Percentiles rank a stretch among this genome's conserved stretches.
These are phyloP conservation scores for Globisporangium nodosum DNA, from an alignment of 352 stramenopile species.

Conservation along the genomic window DNA sequence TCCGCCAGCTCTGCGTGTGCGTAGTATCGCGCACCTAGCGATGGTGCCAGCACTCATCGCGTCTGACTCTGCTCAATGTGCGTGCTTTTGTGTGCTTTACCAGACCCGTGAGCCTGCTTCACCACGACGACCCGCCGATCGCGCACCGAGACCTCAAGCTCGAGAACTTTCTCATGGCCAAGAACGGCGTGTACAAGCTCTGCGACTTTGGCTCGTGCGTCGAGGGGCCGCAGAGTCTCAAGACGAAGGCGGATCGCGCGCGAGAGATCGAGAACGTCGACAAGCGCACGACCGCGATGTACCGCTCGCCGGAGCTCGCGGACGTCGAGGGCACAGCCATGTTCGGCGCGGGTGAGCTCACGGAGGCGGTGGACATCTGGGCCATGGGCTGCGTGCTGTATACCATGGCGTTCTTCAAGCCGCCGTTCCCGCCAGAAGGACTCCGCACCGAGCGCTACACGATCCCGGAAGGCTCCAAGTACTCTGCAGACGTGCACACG, in stretches of 20 bases:
- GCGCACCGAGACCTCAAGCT: constrained; percentile 97
- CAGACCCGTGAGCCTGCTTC: constrained; percentile 57
- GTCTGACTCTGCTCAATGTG: not conserved
- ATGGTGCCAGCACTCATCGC: too few relatives aligned
- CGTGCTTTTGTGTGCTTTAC: not conserved
- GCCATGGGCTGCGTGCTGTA: constrained; percentile 95
- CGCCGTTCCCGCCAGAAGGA: constrained; percentile 94
- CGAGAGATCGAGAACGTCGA: constrained; percentile 92
- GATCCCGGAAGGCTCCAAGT: constrained; percentile 87
- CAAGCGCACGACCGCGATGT: constrained; percentile 97
- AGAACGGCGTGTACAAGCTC: constrained; percentile 91
- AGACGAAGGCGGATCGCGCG: constrained; percentile 78
- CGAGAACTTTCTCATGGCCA: constrained; percentile 94
- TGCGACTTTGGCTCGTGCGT: constrained; percentile 95
- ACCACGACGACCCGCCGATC: constrained; percentile 85
- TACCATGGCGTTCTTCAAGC: constrained; percentile 93
- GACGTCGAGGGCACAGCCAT: constrained; percentile 90
- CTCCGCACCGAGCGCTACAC: constrained; percentile 93
- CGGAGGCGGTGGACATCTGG: constrained; percentile 92
- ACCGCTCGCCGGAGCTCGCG: constrained; percentile 95
- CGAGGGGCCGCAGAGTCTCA: constrained; percentile 64
- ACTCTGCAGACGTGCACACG: constrained; percentile 83
- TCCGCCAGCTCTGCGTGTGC: constrained; percentile 71
- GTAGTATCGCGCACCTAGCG: constrained; percentile 7
- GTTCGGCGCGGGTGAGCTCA: constrained; percentile 91